phyloP scores from a whole-genome alignment of 78 protist genomes.

The Capsaspora owczarzaki region DNA sequence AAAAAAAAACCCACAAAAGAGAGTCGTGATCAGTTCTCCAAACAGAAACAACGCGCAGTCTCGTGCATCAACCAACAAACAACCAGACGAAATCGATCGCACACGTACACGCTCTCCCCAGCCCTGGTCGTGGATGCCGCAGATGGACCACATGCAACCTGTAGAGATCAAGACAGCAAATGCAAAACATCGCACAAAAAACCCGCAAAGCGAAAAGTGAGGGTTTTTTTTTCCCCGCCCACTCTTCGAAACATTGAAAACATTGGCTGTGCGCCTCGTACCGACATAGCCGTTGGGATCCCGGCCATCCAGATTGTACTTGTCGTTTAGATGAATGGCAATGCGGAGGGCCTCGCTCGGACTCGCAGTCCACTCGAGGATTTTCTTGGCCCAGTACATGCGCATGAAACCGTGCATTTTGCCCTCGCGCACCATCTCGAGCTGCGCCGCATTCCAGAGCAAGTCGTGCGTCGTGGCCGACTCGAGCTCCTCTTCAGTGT shows the following conservation, averaged over 20 bases:
- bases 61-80: background rate
- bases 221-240: no score
- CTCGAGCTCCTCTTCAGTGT: constrained; percentile 32
- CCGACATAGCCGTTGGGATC: constrained; percentile 73
- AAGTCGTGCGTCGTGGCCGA: constrained; percentile 48
- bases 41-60: no score
- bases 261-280: no score
- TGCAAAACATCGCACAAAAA: no score
- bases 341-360: constrained; percentile 41
- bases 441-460: constrained; percentile 75
- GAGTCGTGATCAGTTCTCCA: no score
- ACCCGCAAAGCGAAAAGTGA: no score
- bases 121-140: constrained; percentile 50
- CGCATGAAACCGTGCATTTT: constrained; percentile 64
- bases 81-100: background rate
- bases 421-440: constrained; percentile 41
- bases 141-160: constrained; percentile 20
- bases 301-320: constrained; percentile 41
- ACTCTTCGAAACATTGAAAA: no score
- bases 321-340: constrained; percentile 37
- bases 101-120: constrained; percentile 36
- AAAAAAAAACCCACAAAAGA: background rate
- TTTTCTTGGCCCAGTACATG: constrained; percentile 67
- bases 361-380: constrained; percentile 52
- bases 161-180: background rate